Evolutionary conservation across 257 asterid genomes (phyloP), one percentile per base, ranked within the genome.

Genomic region (Osmanthus fragrans): DNA sequence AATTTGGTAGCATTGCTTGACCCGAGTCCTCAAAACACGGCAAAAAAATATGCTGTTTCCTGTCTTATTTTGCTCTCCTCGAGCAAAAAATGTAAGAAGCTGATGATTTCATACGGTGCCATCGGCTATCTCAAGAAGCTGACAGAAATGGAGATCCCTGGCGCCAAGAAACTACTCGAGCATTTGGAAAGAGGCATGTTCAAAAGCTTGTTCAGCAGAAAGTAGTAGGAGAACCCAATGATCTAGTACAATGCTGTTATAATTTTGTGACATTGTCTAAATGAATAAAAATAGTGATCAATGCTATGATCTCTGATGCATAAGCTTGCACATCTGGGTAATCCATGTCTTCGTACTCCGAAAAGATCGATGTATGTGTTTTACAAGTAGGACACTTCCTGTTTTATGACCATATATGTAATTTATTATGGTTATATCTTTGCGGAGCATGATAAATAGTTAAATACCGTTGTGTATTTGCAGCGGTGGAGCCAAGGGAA

Each of bases 21-120:
- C 33, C 97, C 97, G 0, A 86, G 86, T 82, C 96, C 96, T 63
- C 94, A 87, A 3, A 95, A 95, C 71, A 87, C 92, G 0, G 93
- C 99, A 21, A 95, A 90, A 74, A 95, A 92, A 33, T 92, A 92
- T 32, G 96, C 96, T 5, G 93, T 95, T 15, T 71, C 90, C 6
- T 89, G 96, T 72, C 97, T 95, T 18, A 65, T 73, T 4, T n/a
- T 90, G 84, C 90, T 95, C 60, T 89, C 96, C 56, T 80, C 97
- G 82, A 92, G 97, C 88, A 81, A 85, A 60, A 92, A 87, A 37
- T 91, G 97, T 40, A 92, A 85, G 91, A 92, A 85, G 88, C 84
- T 93, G 81, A 92, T 95, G 99, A 81, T 89, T 67, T 89, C 97
- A 4, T 91, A 93, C 16, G 98, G 99, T 73, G 99, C 94, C 0